Evolutionary conservation across 2,329 filamentous ascomycete species (phyloP).

Genomic region (Rutstroemia sp.): DNA sequence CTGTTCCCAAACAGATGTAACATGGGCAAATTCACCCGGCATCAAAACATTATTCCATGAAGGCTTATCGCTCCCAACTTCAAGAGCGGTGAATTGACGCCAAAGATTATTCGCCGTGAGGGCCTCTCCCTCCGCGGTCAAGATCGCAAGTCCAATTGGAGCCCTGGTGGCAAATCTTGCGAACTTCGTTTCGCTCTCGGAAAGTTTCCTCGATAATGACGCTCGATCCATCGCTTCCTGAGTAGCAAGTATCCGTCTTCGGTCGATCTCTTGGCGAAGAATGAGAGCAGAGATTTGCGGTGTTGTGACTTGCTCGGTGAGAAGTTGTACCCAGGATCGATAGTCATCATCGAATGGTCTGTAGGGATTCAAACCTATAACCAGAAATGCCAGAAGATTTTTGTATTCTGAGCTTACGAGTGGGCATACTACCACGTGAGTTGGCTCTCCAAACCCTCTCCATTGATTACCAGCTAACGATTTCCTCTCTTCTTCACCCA

Average conservation of each 20-base stretch:
- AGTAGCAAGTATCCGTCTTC: slow-evolving; percentile 66
- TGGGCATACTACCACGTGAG: slow-evolving; percentile 71
- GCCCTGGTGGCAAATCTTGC: slow-evolving; percentile 64
- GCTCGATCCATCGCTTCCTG: slow-evolving; percentile 62
- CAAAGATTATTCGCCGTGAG: slow-evolving; percentile 18
- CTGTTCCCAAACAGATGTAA: slow-evolving; percentile 7
- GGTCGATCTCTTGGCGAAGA: slow-evolving; percentile 74
- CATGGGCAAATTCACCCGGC: neutral
- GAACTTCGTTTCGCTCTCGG: slow-evolving; percentile 56
- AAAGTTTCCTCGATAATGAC: slow-evolving; percentile 58
- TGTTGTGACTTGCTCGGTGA: slow-evolving; percentile 69
- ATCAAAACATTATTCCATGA: neutral
- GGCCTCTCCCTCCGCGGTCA: slow-evolving; percentile 49
- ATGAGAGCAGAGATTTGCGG: slow-evolving; percentile 75
- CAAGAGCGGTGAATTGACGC: slow-evolving; percentile 7
- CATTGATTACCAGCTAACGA: slow-evolving; percentile 64
- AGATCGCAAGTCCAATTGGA: slow-evolving; percentile 66
- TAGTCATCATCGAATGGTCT: slow-evolving; percentile 78
- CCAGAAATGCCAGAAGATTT: slow-evolving; percentile 66
- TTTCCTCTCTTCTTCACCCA: slow-evolving; percentile 57
- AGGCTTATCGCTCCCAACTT: slow-evolving; percentile 3
- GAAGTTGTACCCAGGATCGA: slow-evolving; percentile 65
- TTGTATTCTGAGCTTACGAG: slow-evolving; percentile 67
- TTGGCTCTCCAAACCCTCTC: slow-evolving; percentile 64
- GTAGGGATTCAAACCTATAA: slow-evolving; percentile 71